These are phyloP conservation scores for Daldinia childiae DNA, from an alignment of 495 filamentous ascomycete species.

Conservation along the genomic window DNA sequence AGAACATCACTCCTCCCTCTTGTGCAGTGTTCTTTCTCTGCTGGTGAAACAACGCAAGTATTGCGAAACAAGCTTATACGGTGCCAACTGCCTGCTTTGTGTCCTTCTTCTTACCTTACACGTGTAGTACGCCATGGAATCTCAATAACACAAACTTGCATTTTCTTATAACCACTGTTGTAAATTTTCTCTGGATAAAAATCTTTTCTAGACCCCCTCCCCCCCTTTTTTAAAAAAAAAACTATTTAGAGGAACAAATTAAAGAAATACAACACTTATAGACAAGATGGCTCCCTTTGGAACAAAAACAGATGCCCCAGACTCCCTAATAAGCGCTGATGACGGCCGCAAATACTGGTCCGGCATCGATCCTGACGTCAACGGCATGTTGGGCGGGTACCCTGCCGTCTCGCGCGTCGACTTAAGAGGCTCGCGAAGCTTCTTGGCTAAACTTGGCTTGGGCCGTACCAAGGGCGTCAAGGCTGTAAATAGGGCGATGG, in stretches of 20 bases:
- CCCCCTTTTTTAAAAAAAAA: not conserved
- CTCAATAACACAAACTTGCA: constrained; percentile 11
- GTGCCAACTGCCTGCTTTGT: not conserved
- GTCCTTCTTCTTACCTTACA: not conserved
- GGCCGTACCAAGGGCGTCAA: constrained; percentile 48
- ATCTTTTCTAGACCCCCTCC: not conserved
- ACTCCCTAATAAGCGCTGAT: constrained; percentile 62
- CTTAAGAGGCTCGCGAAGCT: constrained; percentile 76
- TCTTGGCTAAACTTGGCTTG: constrained; percentile 78
- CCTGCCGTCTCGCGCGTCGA: constrained; percentile 79
- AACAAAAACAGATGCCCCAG: constrained; percentile 32
- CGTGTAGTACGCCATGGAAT: constrained; percentile 1
- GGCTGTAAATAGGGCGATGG: constrained; percentile 47
- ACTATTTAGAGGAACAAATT: not conserved
- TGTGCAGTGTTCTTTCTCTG: not conserved
- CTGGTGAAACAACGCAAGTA: not conserved
- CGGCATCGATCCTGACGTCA: constrained; percentile 70
- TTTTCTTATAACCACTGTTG: not conserved
- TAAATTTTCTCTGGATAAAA: not conserved
- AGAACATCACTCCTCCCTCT: not conserved
- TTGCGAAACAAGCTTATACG: not conserved
- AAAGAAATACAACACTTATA: not conserved
- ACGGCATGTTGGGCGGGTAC: constrained; percentile 87
- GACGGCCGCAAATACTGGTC: constrained; percentile 78
- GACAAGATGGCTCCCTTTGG: not conserved